Evolutionary conservation across 495 filamentous ascomycete genomes (phyloP), one percentile per base, ranked within the genome.

Genomic region (Pseudoneurospora amorphoporcata): DNA sequence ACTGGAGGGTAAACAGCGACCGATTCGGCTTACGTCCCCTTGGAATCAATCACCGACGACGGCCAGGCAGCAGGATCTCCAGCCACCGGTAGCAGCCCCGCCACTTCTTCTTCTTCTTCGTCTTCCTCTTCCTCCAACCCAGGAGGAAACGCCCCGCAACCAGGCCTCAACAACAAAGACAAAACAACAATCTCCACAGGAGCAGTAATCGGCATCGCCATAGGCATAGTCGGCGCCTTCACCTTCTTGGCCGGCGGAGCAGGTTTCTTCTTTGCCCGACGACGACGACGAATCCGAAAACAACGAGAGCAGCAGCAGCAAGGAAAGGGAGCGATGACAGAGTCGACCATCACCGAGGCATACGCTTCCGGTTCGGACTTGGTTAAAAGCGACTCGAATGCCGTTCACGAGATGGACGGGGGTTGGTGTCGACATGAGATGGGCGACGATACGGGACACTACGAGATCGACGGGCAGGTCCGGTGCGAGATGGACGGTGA

Each of bases 391-490:
- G 12, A 39, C 3, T 19, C 47, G 39, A 35, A 17, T 39, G 61
- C 70, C 16, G 69, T 74, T 10, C 73, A 75, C 53, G 79, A 80
- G 74, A 37, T 80, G 58, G 78, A 78, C 23, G 77, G 75, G 17
- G 72, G 68, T 2, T 72, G 65, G 72, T 74, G 61, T 29, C 74
- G 78, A 19, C 43, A 73, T 17, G 79, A 81, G 70, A 76, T 79
- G 76, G 69, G 39, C 4, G 70, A 35, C 10, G 77, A 73, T 10
- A 58, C 69, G 4, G 74, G 58, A 17, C 73, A 73, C 41, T 68
- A 70, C 2, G 79, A 81, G 78, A 41, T 81, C 71, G 79, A 77
- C 35, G 74, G 73, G 70, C 72, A 72, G 39, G 73, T 68, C 8
- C 39, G 69, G 71, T 53, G 19, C 37, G 75, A 77, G 69, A 38